phyloP scores from a whole-genome alignment of 192 early-diverging fungal species.

The Backusella sp. region DNA sequence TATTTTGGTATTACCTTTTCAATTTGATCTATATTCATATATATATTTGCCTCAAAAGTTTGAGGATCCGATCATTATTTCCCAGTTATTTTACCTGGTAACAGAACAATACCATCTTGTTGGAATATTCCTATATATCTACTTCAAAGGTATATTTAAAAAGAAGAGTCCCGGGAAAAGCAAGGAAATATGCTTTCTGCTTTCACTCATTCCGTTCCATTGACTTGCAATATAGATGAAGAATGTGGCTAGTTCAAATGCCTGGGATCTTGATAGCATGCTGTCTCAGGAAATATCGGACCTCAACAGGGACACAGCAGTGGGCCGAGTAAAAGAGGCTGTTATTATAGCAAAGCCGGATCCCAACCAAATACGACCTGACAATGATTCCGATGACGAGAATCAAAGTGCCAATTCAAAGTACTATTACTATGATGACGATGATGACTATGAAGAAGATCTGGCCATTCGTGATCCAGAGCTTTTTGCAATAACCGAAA shows the following conservation, averaged over 20 bases:
- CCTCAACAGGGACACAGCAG: slow-evolving; percentile 31
- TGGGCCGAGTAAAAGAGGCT: slow-evolving; percentile 32
- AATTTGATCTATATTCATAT: too few species aligned
- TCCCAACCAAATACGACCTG: slow-evolving; percentile 24
- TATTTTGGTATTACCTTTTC: neutral
- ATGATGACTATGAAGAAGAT: slow-evolving; percentile 26
- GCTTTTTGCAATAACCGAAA: slow-evolving; percentile 34
- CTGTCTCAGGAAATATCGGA: slow-evolving; percentile 29
- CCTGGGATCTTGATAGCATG: slow-evolving; percentile 19
- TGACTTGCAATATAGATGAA: neutral
- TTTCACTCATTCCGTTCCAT: neutral
- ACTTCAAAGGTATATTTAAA: neutral
- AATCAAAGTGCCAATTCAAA: neutral
- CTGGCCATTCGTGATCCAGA: slow-evolving; percentile 30
- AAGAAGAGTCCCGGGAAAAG: neutral
- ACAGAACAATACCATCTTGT: neutral
- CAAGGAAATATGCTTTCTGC: neutral
- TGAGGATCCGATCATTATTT: neutral
- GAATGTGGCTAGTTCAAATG: neutral
- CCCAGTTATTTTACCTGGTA: neutral
- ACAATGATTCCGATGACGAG: slow-evolving; percentile 22
- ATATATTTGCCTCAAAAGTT: neutral
- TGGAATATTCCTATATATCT: neutral
- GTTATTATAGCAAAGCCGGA: slow-evolving; percentile 33
- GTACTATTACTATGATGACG: slow-evolving; percentile 14